Evolutionary conservation across 2,329 filamentous ascomycete species (phyloP), one percentile per base, ranked within the genome.

Genomic region (Beauveria sp.): DNA sequence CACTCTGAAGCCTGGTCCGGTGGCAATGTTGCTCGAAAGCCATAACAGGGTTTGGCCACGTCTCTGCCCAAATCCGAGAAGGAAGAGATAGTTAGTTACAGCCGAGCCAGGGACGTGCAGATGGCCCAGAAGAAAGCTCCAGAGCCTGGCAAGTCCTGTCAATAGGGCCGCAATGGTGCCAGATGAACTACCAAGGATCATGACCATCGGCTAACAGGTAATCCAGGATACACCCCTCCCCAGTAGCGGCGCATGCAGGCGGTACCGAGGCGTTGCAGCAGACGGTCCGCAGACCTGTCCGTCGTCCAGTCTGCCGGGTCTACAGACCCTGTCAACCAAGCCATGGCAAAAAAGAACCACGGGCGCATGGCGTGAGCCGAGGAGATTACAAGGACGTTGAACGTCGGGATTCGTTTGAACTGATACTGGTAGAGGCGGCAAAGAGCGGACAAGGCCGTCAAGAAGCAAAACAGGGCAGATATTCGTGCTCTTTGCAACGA

Each of bases 61-160:
- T n/a, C 43, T 41, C 14, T 40, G 20, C 26, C 51, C 46, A 55
- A n/a, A 46, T 34, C 47, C 30, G 18, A 37, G n/a, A 59, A 40
- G 37, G 37, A 44, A 20, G 10, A 18, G 24, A 55, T 2, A 24
- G 22, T 24, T 24, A 40, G n/a, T 52, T 58, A 18, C 46, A 43
- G 22, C 46, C 55, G 34, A 43, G 30, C 30, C 43, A 26, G 28
- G 54, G 44, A 46, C 30, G 44, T 56, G 54, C 52, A 55, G 37
- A 55, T 55, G 52, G 52, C 26, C 40, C 55, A 48, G 44, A 50
- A 52, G 47, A 51, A 59, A 59, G 47, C 40, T 52, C 56, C 56
- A 40, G 50, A 46, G 37, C 46, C 22, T 59, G 55, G 55, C 20
- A 48, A 40, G 14, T 14, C 34, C 34, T 37, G n/a, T 22, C 5